phyloP scores from a whole-genome alignment of 192 early-diverging fungal genomes.

The Coemansia sp. region DNA sequence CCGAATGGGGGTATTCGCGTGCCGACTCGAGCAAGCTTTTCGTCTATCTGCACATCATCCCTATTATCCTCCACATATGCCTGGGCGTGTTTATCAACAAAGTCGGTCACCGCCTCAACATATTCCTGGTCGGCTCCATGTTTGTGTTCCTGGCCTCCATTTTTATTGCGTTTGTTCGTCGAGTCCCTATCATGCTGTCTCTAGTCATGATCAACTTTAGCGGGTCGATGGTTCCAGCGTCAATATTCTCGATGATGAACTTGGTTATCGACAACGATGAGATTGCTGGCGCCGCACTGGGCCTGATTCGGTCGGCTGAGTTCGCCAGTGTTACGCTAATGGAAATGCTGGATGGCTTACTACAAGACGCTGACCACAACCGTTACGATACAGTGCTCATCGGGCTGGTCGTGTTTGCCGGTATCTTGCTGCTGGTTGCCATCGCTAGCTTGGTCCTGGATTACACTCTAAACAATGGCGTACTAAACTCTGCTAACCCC shows the following conservation, averaged over 20 bases:
- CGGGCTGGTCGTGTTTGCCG: constrained; percentile 46
- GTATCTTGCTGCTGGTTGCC: constrained; percentile 36
- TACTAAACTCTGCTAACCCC: constrained; percentile 44
- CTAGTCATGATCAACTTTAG: constrained; percentile 50
- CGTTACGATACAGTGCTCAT: constrained; percentile 54
- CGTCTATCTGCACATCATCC: constrained; percentile 58
- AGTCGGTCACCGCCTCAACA: constrained; percentile 53
- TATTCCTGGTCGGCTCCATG: constrained; percentile 48
- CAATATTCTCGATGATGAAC: constrained; percentile 53
- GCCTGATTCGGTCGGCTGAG: constrained; percentile 54
- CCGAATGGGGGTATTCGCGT: constrained; percentile 50
- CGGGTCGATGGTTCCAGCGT: constrained; percentile 43
- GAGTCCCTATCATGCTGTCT: constrained; percentile 36
- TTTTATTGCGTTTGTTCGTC: constrained; percentile 39
- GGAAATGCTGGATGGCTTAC: constrained; percentile 57
- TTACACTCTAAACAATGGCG: constrained; percentile 25
- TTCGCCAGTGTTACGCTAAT: constrained; percentile 56
- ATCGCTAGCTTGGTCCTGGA: constrained; percentile 31
- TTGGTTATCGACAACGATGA: constrained; percentile 53
- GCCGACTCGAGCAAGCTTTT: constrained; percentile 51
- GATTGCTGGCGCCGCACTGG: constrained; percentile 53
- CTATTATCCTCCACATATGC: constrained; percentile 58
- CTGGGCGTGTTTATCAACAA: constrained; percentile 63
- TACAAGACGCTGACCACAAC: constrained; percentile 56
- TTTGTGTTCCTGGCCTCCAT: constrained; percentile 43